Evolutionary conservation across 2,329 filamentous ascomycete species (phyloP), one percentile per base, ranked within the genome.

Genomic region (Ophiostoma ulmi): DNA sequence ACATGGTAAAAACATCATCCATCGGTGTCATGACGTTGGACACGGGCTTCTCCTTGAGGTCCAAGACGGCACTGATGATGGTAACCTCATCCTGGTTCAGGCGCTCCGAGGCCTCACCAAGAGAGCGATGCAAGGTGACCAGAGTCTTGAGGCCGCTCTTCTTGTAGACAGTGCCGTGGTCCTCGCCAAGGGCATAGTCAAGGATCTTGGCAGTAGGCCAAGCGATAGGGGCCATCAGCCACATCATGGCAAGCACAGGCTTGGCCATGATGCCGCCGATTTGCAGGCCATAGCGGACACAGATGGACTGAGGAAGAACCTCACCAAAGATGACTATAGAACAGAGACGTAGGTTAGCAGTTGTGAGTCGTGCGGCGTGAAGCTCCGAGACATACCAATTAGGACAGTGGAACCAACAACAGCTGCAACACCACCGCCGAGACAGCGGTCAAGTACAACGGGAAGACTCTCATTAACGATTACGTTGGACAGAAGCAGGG

Each of bases 1-100:
- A 93, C 88, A 99, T 92, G 73, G 91, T 94, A 78, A 97, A 99
- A 67, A 98, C 95, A 78, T 99, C 94, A 65, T 92, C 89, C 91
- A 99, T 98, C 0, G 95, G 95, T 0, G 96, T 99, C 95, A 99
- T 99, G 78, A 99, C 97, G 77, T 88, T 91, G 64, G 92, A 93
- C 7, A 99, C 94, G 0, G 94, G 86, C 82, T 99, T 99, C 75
- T 95, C 94, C 82, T 98, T 99, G 74, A 99, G 84, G 78, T 99
- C 95, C 71, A 99, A 83, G 17, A 98, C 95, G 52, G 95, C 94
- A 75, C 92, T 97, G 80, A 99, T 99, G 79, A 99, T 99, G 72
- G 95, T 98, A 74, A 99, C 95, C 80, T 99, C 95, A 77, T 99
- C 95, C 75, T 97, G 91, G 80, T 97, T 98, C 70, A 99, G 83